Evolutionary conservation across 805 yeast species (phyloP).

Genomic region (Tetrapisispora pingtungensis): DNA sequence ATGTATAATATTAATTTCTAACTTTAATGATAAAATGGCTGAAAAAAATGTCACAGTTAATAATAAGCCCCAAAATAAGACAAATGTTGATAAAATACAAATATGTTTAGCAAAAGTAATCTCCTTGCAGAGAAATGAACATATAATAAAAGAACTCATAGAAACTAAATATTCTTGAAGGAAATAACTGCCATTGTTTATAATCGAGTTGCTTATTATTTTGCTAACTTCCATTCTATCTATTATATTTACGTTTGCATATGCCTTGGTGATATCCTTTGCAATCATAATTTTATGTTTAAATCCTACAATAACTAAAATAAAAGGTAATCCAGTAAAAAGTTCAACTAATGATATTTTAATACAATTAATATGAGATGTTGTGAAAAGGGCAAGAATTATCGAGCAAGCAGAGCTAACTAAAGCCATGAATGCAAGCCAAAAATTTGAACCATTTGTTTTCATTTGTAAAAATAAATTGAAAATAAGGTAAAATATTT

Average conservation of each 20-base stretch:
- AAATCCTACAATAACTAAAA: constrained; percentile 87
- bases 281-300: constrained; percentile 74
- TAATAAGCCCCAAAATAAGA: constrained; percentile 60
- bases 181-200: constrained; percentile 29
- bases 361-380: constrained; percentile 44
- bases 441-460: constrained; percentile 69
- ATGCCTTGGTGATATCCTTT: constrained; percentile 38
- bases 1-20: constrained; percentile 80
- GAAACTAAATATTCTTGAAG: constrained; percentile 74
- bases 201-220: constrained; percentile 29
- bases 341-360: constrained; percentile 62
- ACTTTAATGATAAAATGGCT: constrained; percentile 74
- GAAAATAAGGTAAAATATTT: constrained; percentile 77
- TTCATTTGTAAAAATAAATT: constrained; percentile 69
- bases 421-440: constrained; percentile 75
- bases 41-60: constrained; percentile 73
- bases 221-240: constrained; percentile 19
- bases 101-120: constrained; percentile 72
- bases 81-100: constrained; percentile 61
- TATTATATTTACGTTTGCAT: constrained; percentile 27
- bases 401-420: constrained; percentile 76
- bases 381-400: constrained; percentile 60
- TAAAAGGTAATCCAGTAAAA: constrained; percentile 86
- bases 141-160: constrained; percentile 54
- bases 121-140: constrained; percentile 54